phyloP scores from a whole-genome alignment of 768 basidiomycete genomes.

The Gautieria morchelliformis region DNA sequence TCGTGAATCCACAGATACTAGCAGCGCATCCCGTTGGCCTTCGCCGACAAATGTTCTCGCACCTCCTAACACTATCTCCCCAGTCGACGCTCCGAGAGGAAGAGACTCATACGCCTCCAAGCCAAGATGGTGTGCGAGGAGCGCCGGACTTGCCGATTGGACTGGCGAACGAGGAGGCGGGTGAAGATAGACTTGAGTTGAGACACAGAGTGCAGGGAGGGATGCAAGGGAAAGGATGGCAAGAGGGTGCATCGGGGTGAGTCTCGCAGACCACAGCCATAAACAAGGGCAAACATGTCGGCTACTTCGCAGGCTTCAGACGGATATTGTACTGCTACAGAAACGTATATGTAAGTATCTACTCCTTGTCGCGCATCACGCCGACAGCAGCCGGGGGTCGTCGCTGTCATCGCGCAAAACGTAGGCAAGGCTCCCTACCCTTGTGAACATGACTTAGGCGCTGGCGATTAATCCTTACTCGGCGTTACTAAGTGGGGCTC shows the following conservation, averaged over 20 bases:
- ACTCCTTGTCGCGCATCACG: too few relatives aligned
- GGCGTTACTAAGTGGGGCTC: too few relatives aligned
- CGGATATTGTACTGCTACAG: too few relatives aligned
- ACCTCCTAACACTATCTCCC: conserved; percentile 16
- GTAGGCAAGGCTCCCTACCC: too few relatives aligned
- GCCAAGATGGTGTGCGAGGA: conserved; percentile 60
- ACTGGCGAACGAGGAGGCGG: conserved; percentile 28
- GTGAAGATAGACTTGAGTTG: conserved; percentile 43
- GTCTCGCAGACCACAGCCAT: not conserved
- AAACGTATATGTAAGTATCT: too few relatives aligned
- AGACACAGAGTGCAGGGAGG: not conserved
- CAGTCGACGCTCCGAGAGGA: conserved; percentile 23
- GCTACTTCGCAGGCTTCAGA: too few relatives aligned
- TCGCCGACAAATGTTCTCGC: conserved; percentile 47
- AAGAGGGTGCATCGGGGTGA: not conserved
- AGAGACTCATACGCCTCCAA: conserved; percentile 55
- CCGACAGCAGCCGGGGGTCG: too few relatives aligned
- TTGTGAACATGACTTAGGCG: too few relatives aligned
- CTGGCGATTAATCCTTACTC: too few relatives aligned
- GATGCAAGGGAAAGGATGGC: not conserved
- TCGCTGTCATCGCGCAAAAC: too few relatives aligned
- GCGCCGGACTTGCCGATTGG: conserved; percentile 37
- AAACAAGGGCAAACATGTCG: too few relatives aligned
- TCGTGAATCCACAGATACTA: conserved; percentile 47
- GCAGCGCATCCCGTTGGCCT: conserved; percentile 38